Evolutionary conservation across 306 rosid species (phyloP).

Genomic region (Vicia sativa): DNA sequence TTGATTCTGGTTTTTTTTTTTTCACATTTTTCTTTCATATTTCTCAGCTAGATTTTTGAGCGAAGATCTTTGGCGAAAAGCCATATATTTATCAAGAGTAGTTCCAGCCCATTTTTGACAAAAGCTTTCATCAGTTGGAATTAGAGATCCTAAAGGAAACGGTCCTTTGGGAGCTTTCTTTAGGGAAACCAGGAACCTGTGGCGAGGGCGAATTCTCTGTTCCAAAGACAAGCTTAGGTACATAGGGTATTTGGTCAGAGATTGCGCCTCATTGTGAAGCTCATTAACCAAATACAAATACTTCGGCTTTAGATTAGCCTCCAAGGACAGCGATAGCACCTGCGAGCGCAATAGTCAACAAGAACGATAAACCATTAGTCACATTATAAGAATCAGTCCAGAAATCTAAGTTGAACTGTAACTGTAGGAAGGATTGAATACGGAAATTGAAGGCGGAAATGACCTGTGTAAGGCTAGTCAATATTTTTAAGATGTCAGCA

Average conservation of each 20-base stretch:
- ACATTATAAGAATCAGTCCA: constrained; percentile 3
- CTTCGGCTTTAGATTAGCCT: constrained; percentile 93
- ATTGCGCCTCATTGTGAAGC: constrained; percentile 82
- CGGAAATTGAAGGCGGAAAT: constrained; percentile 28
- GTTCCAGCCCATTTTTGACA: constrained; percentile 96
- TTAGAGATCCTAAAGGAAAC: constrained; percentile 84
- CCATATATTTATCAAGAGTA: constrained; percentile 80
- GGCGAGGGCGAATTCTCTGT: constrained; percentile 99
- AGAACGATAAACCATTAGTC: constrained; percentile 16
- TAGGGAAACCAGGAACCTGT: constrained; percentile 80
- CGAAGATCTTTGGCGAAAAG: constrained; percentile 75
- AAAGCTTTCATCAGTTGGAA: constrained; percentile 90
- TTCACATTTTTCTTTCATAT: constrained; percentile 62
- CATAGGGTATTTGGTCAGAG: constrained; percentile 94
- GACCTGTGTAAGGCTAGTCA: constrained; percentile 94
- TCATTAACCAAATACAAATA: constrained; percentile 90
- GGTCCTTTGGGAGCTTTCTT: constrained; percentile 99
- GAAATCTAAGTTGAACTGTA: background rate
- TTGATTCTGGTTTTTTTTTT: constrained; percentile 34
- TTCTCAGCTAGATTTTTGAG: constrained; percentile 80
- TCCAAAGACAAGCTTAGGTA: constrained; percentile 94
- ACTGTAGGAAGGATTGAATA: constrained; percentile 18
- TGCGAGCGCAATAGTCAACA: constrained; percentile 45
- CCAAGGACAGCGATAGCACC: constrained; percentile 92
- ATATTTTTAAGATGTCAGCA: constrained; percentile 83